Conservation (phyloP, 371 early-diverging fungal species). For the Smittium culicis region DNA sequence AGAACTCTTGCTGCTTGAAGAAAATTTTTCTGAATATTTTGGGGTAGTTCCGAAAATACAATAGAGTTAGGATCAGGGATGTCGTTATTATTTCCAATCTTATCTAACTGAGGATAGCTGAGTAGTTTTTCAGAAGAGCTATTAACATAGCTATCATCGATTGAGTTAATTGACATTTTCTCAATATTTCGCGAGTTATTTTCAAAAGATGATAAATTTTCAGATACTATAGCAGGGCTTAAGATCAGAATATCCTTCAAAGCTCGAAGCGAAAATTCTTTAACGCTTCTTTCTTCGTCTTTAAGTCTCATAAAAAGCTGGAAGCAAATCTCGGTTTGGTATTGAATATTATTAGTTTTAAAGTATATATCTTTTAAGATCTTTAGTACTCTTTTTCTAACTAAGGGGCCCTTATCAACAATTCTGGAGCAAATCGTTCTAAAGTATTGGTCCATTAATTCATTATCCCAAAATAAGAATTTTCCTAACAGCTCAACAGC, state of each 20-base stretch:
- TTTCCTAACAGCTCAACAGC: constrained; percentile 76
- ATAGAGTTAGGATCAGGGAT: neutral
- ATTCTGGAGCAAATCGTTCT: constrained; percentile 7
- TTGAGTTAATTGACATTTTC: neutral
- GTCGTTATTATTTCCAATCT: neutral
- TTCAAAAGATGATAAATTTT: neutral
- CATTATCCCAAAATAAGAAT: constrained; percentile 46
- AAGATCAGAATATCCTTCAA: neutral
- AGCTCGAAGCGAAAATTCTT: neutral
- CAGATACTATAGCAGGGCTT: neutral
- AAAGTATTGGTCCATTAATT: constrained; percentile 43
- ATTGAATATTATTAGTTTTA: constrained; percentile 32
- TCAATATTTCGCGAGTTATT: neutral
- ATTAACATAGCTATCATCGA: neutral
- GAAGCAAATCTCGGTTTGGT: constrained; percentile 56
- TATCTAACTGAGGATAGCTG: neutral
- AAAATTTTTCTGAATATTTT: neutral
- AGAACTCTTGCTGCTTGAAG: neutral
- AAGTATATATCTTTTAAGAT: constrained; percentile 55
- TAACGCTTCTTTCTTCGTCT: constrained; percentile 52
- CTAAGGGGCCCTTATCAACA: constrained; percentile 69
- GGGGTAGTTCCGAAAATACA: neutral
- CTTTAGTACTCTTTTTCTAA: constrained; percentile 73
- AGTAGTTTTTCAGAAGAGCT: neutral
- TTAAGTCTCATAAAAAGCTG: constrained; percentile 53